Percentiles rank a stretch among this genome's conserved stretches.
Conservation (phyloP, 495 filamentous ascomycete genomes). For the Penicillium taxi region DNA sequence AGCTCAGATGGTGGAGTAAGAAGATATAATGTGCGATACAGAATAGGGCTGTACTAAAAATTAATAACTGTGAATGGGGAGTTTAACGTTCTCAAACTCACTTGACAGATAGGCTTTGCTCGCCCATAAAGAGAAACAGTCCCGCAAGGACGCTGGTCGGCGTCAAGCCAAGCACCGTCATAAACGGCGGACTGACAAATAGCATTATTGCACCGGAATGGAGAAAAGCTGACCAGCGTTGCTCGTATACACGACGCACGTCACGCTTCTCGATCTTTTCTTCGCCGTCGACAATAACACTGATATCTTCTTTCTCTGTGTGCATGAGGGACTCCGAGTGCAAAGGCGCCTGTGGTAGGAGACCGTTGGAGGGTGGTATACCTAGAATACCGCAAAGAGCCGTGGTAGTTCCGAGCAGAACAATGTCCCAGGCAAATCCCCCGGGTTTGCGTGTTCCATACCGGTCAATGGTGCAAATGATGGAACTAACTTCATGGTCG, state of each 20-base stretch:
- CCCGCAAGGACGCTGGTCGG: constrained; percentile 62
- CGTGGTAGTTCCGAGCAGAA: constrained; percentile 60
- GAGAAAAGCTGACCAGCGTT: constrained; percentile 59
- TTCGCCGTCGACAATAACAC: constrained; percentile 29
- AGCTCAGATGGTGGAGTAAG: constrained; percentile 59
- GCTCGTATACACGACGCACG: constrained; percentile 53
- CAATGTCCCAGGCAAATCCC: constrained; percentile 64
- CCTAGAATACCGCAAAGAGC: constrained; percentile 61
- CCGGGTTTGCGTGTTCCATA: constrained; percentile 60
- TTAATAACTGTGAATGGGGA: not conserved
- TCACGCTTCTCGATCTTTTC: constrained; percentile 33
- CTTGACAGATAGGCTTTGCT: constrained; percentile 63
- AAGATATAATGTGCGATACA: constrained; percentile 55
- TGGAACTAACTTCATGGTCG: constrained; percentile 68
- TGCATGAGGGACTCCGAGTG: constrained; percentile 63
- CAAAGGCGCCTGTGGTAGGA: constrained; percentile 61
- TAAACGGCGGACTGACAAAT: constrained; percentile 59
- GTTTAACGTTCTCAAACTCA: constrained; percentile 15
- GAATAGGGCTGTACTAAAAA: constrained; percentile 40
- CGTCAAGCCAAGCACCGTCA: constrained; percentile 60
- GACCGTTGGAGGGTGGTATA: constrained; percentile 62
- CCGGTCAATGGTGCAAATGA: constrained; percentile 61
- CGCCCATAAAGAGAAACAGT: constrained; percentile 66
- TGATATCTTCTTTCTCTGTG: constrained; percentile 36
- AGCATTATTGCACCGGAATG: constrained; percentile 53